A percentile compares a stretch with the other conserved stretches of the same genome.
These are phyloP conservation scores for Pythium grandisporangium DNA, from an alignment of 352 stramenopile species.

Conservation along the genomic window DNA sequence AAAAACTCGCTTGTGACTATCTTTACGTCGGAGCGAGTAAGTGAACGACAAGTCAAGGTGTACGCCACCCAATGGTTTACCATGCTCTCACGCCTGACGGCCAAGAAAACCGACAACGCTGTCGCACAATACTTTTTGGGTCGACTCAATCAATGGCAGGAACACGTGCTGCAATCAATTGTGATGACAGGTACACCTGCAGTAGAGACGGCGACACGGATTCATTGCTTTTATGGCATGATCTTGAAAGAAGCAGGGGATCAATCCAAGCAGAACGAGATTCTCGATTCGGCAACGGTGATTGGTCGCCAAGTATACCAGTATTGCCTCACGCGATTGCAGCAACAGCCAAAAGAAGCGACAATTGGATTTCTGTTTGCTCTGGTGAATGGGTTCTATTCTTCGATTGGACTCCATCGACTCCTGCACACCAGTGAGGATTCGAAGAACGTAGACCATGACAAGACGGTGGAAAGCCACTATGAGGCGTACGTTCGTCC, in stretches of 20 bases:
- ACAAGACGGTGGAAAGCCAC: constrained; percentile 21
- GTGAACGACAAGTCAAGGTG: constrained; percentile 18
- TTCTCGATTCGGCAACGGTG: too few relatives aligned
- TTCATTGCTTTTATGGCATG: too few relatives aligned
- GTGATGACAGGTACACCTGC: too few relatives aligned
- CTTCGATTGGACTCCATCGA: constrained; percentile 13
- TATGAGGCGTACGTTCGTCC: constrained; percentile 37
- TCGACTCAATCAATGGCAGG: too few relatives aligned
- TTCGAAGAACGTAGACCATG: constrained; percentile 3
- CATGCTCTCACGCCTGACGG: too few relatives aligned
- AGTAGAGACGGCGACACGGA: too few relatives aligned
- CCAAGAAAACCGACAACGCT: too few relatives aligned
- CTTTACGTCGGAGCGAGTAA: constrained; percentile 28
- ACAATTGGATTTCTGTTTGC: constrained; percentile 30
- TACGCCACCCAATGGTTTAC: constrained; percentile 33
- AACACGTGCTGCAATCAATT: too few relatives aligned
- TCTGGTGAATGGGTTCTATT: constrained; percentile 34
- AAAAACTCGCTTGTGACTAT: constrained; percentile 26
- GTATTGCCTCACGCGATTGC: constrained; percentile 9
- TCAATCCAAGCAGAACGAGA: too few relatives aligned
- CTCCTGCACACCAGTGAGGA: neutral
- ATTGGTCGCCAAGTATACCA: constrained; percentile 4
- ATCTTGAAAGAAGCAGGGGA: too few relatives aligned
- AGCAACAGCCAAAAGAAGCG: neutral
- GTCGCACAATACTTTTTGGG: too few relatives aligned